Percentiles rank a stretch among this genome's conserved stretches.
phyloP scores from a whole-genome alignment of 768 basidiomycete genomes.

The Phlegmacium glaucopus region DNA sequence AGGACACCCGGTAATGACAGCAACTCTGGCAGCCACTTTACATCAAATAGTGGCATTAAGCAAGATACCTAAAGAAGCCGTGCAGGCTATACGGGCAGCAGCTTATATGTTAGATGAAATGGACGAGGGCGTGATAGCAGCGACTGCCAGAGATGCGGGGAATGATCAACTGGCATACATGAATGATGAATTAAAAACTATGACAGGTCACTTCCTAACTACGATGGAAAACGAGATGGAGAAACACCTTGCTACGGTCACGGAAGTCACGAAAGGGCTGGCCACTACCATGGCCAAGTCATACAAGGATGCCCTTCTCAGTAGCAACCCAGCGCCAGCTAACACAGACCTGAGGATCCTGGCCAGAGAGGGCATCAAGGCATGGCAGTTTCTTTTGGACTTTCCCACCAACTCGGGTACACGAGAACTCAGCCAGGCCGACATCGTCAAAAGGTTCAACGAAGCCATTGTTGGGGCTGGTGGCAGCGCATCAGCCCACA shows the following conservation, averaged over 20 bases:
- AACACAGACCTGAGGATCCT: background rate
- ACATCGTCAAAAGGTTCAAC: background rate
- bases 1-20: background rate
- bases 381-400: background rate
- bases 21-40: background rate
- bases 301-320: no score
- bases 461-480: conserved; percentile 40
- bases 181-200: no score
- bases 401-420: background rate
- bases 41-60: background rate
- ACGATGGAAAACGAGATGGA: background rate
- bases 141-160: background rate
- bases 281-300: background rate
- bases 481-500: background rate
- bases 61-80: background rate
- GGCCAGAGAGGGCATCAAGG: background rate
- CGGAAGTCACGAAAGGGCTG: background rate
- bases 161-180: background rate
- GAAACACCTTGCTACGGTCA: background rate
- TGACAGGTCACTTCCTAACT: background rate
- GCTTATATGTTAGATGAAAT: background rate
- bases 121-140: background rate
- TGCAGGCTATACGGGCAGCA: background rate
- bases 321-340: background rate
- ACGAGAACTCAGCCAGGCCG: background rate